phyloP scores from a whole-genome alignment of 2,329 filamentous ascomycete genomes.

The Ceratocystis harringtonii region DNA sequence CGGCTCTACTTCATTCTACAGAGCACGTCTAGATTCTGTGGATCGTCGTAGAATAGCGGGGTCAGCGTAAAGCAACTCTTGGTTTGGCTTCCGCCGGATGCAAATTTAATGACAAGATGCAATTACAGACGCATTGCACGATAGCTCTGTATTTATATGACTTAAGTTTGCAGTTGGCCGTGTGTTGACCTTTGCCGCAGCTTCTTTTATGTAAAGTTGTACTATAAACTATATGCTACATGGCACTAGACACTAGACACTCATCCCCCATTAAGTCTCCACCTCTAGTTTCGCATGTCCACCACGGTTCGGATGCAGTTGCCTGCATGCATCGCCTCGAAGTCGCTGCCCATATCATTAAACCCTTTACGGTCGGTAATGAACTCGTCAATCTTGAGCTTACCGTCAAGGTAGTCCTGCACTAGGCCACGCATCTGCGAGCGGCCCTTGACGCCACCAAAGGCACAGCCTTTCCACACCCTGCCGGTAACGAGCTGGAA shows the following conservation, averaged over 20 bases:
- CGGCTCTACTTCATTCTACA: no score
- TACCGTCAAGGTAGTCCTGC: conserved; percentile 72
- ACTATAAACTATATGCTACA: background rate
- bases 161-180: no score
- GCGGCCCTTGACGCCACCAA: conserved; percentile 95
- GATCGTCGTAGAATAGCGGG: no score
- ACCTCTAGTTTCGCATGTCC: conserved; percentile 34
- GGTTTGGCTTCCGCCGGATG: no score
- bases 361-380: conserved; percentile 89
- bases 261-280: background rate
- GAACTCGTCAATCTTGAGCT: conserved; percentile 97
- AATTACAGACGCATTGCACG: no score
- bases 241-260: background rate
- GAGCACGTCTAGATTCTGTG: no score
- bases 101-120: no score
- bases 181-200: no score
- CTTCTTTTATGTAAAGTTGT: no score
- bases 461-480: conserved; percentile 95
- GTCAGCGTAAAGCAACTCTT: no score
- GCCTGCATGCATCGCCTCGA: conserved; percentile 85
- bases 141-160: no score
- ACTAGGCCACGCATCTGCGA: conserved; percentile 80
- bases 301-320: conserved; percentile 96
- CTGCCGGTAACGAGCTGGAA: conserved; percentile 98
- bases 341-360: conserved; percentile 73